phyloP scores from a whole-genome alignment of 163 green algal species.

The Smithsoniella earleae region DNA sequence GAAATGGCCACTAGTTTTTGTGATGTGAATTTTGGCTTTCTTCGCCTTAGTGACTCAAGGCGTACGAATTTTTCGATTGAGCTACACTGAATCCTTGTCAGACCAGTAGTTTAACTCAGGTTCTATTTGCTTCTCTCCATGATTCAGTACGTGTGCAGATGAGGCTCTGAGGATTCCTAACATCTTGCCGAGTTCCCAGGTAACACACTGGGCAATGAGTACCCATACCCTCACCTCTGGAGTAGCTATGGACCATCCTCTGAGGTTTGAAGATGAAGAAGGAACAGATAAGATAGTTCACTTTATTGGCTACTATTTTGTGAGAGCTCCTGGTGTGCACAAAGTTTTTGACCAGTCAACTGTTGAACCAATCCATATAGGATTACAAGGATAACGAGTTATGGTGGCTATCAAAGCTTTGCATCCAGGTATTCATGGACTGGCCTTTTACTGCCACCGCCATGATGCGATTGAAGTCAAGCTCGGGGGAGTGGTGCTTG shows the following conservation, averaged over 20 bases:
- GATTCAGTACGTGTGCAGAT: no score
- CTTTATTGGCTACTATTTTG: conserved; percentile 19
- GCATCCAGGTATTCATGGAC: conserved; percentile 19
- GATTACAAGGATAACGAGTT: no score
- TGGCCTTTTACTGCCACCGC: conserved; percentile 18
- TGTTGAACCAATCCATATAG: no score
- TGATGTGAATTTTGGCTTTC: no score
- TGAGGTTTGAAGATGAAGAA: neutral
- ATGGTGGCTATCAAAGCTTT: no score
- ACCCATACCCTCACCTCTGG: neutral
- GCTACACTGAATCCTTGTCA: no score
- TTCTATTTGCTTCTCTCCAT: no score
- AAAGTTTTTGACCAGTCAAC: no score
- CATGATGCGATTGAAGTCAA: conserved; percentile 8
- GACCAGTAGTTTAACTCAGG: no score
- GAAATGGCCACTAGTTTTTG: no score
- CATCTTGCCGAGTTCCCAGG: neutral
- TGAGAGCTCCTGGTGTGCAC: neutral
- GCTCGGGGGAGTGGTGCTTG: conserved; percentile 5
- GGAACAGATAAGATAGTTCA: conserved; percentile 8
- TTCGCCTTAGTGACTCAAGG: no score
- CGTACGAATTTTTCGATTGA: no score
- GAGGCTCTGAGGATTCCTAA: neutral
- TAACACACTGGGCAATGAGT: neutral
- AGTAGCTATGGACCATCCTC: conserved; percentile 9